phyloP scores from a whole-genome alignment of 2,329 filamentous ascomycete genomes.

The Graphilbum fragrans region DNA sequence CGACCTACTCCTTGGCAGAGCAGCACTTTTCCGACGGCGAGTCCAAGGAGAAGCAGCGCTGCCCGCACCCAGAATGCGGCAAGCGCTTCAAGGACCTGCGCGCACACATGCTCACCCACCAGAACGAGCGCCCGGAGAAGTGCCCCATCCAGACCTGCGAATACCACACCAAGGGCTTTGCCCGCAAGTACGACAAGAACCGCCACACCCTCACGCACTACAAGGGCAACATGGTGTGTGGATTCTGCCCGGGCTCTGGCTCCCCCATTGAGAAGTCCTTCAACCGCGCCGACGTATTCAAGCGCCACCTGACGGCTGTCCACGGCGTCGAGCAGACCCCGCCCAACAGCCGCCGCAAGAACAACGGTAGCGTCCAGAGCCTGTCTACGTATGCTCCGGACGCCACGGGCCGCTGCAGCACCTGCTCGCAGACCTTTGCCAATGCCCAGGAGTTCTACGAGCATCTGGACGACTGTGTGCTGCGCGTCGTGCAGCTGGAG shows the following conservation, averaged over 20 bases:
- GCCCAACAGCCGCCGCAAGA: conserved; percentile 76
- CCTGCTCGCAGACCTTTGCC: conserved; percentile 79
- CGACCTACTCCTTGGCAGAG: conserved; percentile 37
- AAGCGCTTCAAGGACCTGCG: conserved; percentile 83
- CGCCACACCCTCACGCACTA: conserved; percentile 89
- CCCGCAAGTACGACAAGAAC: conserved; percentile 94
- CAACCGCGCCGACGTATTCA: conserved; percentile 92
- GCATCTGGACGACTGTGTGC: conserved; percentile 72
- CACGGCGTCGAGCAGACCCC: conserved; percentile 89
- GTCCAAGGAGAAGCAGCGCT: conserved; percentile 57
- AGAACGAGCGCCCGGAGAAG: conserved; percentile 83
- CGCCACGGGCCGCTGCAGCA: conserved; percentile 88
- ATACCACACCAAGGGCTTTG: conserved; percentile 86
- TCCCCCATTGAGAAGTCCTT: conserved; percentile 89
- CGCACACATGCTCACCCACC: conserved; percentile 90
- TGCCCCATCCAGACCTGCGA: conserved; percentile 88
- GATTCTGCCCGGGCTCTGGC: conserved; percentile 82
- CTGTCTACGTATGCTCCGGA: conserved; percentile 61
- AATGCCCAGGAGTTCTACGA: conserved; percentile 98
- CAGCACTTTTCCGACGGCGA: conserved; percentile 52
- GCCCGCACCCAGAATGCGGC: conserved; percentile 74
- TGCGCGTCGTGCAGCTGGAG: conserved; percentile 60
- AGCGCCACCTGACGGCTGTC: conserved; percentile 80
- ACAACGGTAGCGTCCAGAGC: conserved; percentile 43
- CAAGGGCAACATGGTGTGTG: conserved; percentile 95